A percentile compares a stretch with the other conserved stretches of the same genome.
Evolutionary conservation across 306 rosid species (phyloP).

Genomic region (Cercis canadensis): DNA sequence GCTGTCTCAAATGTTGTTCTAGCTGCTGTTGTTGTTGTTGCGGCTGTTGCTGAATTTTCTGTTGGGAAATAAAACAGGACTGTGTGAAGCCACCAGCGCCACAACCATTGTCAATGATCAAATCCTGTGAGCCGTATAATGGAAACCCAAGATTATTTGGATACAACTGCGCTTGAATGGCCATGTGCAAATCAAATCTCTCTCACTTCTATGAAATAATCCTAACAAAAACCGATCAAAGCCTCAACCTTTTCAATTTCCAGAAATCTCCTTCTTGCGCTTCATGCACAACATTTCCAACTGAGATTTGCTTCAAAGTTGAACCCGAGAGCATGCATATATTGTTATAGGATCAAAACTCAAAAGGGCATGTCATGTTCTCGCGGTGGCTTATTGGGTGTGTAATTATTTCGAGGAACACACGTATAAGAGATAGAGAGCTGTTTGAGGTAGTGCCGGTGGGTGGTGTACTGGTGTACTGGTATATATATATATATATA

Average conservation of each 20-base stretch:
- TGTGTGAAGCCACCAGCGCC: constrained; percentile 38
- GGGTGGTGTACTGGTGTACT: neutral
- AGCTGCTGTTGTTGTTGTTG: too few species aligned
- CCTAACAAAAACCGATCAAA: neutral
- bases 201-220: neutral
- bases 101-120: constrained; percentile 39
- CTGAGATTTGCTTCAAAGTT: too few species aligned
- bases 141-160: constrained; percentile 50
- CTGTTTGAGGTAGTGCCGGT: constrained; percentile 3
- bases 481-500: neutral
- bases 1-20: constrained; percentile 34
- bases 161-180: constrained; percentile 65
- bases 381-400: constrained; percentile 18
- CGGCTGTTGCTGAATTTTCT: constrained; percentile 40
- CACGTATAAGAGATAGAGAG: neutral
- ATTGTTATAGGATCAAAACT: too few species aligned
- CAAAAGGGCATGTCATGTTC: constrained; percentile 4
- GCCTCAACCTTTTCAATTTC: neutral
- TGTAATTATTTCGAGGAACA: neutral
- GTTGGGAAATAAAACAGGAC: constrained; percentile 46
- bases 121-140: constrained; percentile 42
- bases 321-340: too few species aligned
- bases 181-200: constrained; percentile 46
- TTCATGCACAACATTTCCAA: too few species aligned
- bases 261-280: too few species aligned